Base-by-base conservation (phyloP, 805 yeast genomes). In the Metschnikowia noctiluminum region DNA sequence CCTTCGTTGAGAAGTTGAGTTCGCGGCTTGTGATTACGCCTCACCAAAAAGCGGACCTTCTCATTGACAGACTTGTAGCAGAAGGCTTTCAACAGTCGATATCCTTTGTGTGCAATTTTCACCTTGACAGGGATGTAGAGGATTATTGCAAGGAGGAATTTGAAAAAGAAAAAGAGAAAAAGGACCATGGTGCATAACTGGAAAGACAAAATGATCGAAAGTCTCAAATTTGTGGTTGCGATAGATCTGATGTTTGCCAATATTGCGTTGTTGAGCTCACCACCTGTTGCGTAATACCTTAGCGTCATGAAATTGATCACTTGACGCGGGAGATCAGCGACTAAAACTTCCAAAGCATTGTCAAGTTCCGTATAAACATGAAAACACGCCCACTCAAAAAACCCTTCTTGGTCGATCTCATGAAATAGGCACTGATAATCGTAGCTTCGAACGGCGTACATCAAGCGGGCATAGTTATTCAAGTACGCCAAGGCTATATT, bases 241-340 rank as follows among this genome's bases (percentile, higher is more conserved):
- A 87, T 79, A 2, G 64, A 54, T 53, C 72, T 70, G 41, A 89
- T 76, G 39, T 82, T 80, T 7, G 62, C 54, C 35, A 77, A 54
- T 38, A 73, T 69, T 49, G 76, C 74, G 45, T 75, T 71, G 52
- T 72, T 70, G 36, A 63, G 52, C 44, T 71, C 76, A 13, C 78
- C 78, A 32, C 74, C 69, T 0, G 81, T 70, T 35, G 78, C 81
- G 47, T 80, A 80, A 54, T 70, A 72, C 9, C 65, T 63, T 16
- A 85, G 67, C 0, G 97, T 88, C 56, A 87, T 70, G 28, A 90
- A 86, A 61, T 89, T 89, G 53, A 89, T 79, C 1, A 87, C 84
- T 66, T 89, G 96, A 66, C 97, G 80, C 26, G 97, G 97, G 14
- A 90, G 77, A 56, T 89, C 96, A 0, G 96, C 90, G 40, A 87